Evolutionary conservation across 2,329 filamentous ascomycete species (phyloP).

Genomic region (Xylariaceae sp.): DNA sequence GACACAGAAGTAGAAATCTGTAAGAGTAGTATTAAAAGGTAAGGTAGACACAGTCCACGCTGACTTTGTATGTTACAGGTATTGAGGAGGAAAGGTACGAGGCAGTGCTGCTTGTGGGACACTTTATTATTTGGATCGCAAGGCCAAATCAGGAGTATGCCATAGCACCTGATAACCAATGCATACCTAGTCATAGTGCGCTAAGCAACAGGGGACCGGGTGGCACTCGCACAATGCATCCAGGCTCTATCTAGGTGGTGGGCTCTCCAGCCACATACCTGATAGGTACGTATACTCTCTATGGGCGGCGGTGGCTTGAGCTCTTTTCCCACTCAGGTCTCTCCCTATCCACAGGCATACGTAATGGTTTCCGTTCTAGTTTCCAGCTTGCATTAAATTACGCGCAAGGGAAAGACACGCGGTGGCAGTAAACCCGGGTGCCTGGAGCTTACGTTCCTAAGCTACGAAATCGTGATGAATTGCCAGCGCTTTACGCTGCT

Average conservation of each 20-base stretch:
- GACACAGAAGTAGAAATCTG: conserved; percentile 3
- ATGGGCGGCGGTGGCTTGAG: conserved; percentile 13
- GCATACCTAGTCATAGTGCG: conserved; percentile 10
- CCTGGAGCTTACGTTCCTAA: conserved; percentile 1
- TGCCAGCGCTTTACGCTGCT: not conserved
- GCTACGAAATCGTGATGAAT: not conserved
- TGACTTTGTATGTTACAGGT: conserved; percentile 18
- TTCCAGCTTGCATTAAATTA: not conserved
- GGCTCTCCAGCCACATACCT: conserved; percentile 14
- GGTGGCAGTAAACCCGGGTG: conserved; percentile 8
- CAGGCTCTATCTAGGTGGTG: not conserved
- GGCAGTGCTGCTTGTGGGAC: conserved; percentile 18
- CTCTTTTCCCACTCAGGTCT: not conserved
- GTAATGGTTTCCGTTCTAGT: conserved; percentile 5
- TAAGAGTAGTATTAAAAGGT: conserved; percentile 17
- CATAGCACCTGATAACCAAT: conserved; percentile 20
- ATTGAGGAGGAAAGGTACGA: conserved; percentile 15
- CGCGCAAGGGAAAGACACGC: no score
- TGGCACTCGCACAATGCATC: not conserved
- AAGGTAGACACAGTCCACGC: conserved; percentile 22
- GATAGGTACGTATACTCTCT: not conserved
- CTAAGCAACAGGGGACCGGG: conserved; percentile 5
- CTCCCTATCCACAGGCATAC: not conserved
- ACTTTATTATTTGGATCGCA: conserved; percentile 26
- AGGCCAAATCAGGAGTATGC: conserved; percentile 26